Base-by-base conservation (phyloP, 1,284 basidiomycete species). In the Cystobasidium slooffiae region DNA sequence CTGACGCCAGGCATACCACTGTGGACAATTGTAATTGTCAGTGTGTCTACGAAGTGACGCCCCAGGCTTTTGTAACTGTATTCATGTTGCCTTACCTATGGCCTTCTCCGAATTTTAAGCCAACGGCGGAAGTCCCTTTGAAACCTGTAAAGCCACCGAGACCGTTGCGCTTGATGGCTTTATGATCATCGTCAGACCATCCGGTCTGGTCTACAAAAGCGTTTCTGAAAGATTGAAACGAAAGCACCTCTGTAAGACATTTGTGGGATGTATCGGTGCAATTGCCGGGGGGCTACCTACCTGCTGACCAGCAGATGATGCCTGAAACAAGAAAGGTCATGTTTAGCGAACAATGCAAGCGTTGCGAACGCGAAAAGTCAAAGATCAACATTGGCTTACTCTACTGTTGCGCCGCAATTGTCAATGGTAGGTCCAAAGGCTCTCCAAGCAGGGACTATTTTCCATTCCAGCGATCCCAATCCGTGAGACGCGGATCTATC, bases 141-240 rank as follows among this genome's bases (percentile, higher is more conserved):
- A 70, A 70, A 14, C 68, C 68, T 12, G 61, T 1, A 44, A 70
- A 49, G 12, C 68, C 68, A 43, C 68, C 55, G 2, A 70, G 20
- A 6, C 68, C 68, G 9, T 61, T 46, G 12, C n/a, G 20, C 43
- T 43, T 24, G 55, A 65, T 37, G 44, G 6, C 62, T 2, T 39
- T 8, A 2, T 49, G 18, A 16, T 46, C 43, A 3, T 49, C 46
- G n/a, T 10, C 62, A 24, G 41, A 44, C 62, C 62, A 61, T 10
- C n/a, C 62, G n/a, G 18, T 31, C 9, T 14, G 18, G 58, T 61
- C 58, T 16, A 61, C 6, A 2, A 61, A 31, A 31, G 24, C 37
- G 3, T 61, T 10, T 3, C 58, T 61, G 58, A 39, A 41, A 2
- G 4, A 61, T 61, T 14, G 3, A 61, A 22, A 20, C 3, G 22